A percentile compares a stretch with the other conserved stretches of the same genome.
Evolutionary conservation across 2,329 filamentous ascomycete species (phyloP).

Genomic region (Venturia asperata): DNA sequence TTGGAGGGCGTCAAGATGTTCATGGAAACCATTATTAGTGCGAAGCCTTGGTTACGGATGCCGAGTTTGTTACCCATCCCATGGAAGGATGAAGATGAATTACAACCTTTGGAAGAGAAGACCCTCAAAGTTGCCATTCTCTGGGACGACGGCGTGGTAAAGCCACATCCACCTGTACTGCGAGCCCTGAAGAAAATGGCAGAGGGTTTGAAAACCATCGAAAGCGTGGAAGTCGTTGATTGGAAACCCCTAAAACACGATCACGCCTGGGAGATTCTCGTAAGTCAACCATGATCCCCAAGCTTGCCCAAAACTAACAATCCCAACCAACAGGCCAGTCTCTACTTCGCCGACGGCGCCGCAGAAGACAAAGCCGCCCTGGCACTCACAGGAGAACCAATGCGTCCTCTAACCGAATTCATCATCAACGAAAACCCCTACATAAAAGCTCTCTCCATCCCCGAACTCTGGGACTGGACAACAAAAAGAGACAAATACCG

Average conservation of each 20-base stretch:
- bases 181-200: slow-evolving; percentile 47
- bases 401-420: slow-evolving; percentile 51
- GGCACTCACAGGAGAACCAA: slow-evolving; percentile 49
- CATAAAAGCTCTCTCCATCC: slow-evolving; percentile 36
- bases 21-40: slow-evolving; percentile 44
- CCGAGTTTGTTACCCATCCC: slow-evolving; percentile 53
- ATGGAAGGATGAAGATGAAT: slow-evolving; percentile 38
- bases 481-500: slow-evolving; percentile 39
- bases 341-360: slow-evolving; percentile 57
- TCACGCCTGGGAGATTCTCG: slow-evolving; percentile 42
- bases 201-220: slow-evolving; percentile 36
- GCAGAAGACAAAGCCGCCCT: slow-evolving; percentile 47
- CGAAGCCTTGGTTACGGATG: slow-evolving; percentile 51
- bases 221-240: slow-evolving; percentile 48
- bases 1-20: slow-evolving; percentile 49
- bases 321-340: slow-evolving; percentile 24
- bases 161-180: slow-evolving; percentile 58
- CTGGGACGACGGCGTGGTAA: slow-evolving; percentile 58
- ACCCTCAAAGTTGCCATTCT: slow-evolving; percentile 53
- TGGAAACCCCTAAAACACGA: slow-evolving; percentile 45
- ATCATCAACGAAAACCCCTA: slow-evolving; percentile 51
- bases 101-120: slow-evolving; percentile 20
- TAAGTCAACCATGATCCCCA: slow-evolving; percentile 23
- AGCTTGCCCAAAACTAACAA: not conserved
- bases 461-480: slow-evolving; percentile 39